Evolutionary conservation across 2,329 filamentous ascomycete genomes (phyloP).

Genomic region (Ampelomyces quisqualis): DNA sequence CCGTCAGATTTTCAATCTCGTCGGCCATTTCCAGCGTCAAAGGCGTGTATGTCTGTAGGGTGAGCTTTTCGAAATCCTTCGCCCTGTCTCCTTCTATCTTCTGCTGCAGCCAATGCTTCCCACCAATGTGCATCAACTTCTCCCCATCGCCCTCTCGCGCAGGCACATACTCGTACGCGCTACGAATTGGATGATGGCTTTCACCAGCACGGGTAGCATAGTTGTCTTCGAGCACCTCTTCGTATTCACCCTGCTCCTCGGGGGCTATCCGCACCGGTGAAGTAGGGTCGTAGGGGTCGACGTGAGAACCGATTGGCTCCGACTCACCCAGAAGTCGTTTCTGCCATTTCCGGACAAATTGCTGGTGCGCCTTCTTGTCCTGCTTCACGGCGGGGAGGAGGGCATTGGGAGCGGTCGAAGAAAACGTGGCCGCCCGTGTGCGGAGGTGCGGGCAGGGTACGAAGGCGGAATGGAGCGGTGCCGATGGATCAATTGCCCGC

Average conservation of each 20-base stretch:
- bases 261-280: constrained; percentile 41
- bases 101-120: constrained; percentile 46
- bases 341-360: constrained; percentile 40
- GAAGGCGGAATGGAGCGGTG: constrained; percentile 11
- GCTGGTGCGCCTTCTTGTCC: constrained; percentile 42
- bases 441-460: constrained; percentile 18
- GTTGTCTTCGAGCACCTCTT: constrained; percentile 35
- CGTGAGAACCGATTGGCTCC: constrained; percentile 40
- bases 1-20: constrained; percentile 34
- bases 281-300: constrained; percentile 41
- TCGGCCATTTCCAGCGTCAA: constrained; percentile 33
- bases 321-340: constrained; percentile 40
- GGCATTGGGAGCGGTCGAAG: constrained; percentile 27
- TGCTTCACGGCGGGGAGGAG: constrained; percentile 33
- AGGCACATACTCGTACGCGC: no score
- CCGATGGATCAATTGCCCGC: constrained; percentile 36
- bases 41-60: constrained; percentile 35
- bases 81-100: constrained; percentile 33
- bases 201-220: background rate
- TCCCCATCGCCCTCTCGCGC: constrained; percentile 4
- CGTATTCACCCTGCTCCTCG: constrained; percentile 39
- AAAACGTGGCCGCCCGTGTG: constrained; percentile 31
- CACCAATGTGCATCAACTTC: constrained; percentile 57
- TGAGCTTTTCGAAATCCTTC: constrained; percentile 39
- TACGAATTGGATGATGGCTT: constrained; percentile 2